A percentile compares a stretch with the other conserved stretches of the same genome.
Evolutionary conservation across 306 rosid species (phyloP).

Genomic region (Gastrolobium villosum): DNA sequence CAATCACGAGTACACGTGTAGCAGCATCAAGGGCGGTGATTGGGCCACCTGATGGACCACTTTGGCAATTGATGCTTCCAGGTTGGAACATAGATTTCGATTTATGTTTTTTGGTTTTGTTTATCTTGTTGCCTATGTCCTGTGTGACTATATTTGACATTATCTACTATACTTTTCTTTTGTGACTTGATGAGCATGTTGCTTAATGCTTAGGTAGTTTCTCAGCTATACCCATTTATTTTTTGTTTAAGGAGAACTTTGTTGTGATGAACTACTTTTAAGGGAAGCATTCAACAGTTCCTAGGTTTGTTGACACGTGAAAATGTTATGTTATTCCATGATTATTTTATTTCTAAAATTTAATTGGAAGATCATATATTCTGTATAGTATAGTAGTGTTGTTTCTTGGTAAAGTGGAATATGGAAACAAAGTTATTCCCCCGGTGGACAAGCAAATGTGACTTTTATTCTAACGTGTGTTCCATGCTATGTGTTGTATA

Average conservation of each 20-base stretch:
- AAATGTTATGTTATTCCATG: constrained; percentile 37
- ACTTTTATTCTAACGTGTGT: constrained; percentile 42
- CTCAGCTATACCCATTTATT: constrained; percentile 32
- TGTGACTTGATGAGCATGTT: constrained; percentile 40
- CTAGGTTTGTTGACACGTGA: constrained; percentile 44
- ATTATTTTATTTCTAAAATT: not conserved
- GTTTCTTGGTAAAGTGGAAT: constrained; percentile 44
- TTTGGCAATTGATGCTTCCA: constrained; percentile 49
- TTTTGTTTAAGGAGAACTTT: constrained; percentile 27
- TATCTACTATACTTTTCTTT: constrained; percentile 9
- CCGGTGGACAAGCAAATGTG: constrained; percentile 38
- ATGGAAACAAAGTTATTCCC: constrained; percentile 34
- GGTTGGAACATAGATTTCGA: constrained; percentile 51
- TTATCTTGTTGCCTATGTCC: constrained; percentile 34
- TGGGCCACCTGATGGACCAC: constrained; percentile 43
- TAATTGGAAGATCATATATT: constrained; percentile 32
- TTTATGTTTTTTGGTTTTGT: constrained; percentile 33
- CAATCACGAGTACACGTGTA: constrained; percentile 44
- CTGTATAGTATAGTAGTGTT: constrained; percentile 1
- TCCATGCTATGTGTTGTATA: constrained; percentile 27
- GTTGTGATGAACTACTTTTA: constrained; percentile 34
- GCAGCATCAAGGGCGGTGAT: constrained; percentile 3
- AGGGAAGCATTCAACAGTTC: constrained; percentile 33
- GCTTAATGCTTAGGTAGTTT: constrained; percentile 48
- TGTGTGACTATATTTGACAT: constrained; percentile 38